Evolutionary conservation across 1,284 basidiomycete genomes (phyloP), one percentile per base, ranked within the genome.

Genomic region (Thecaphora thlaspeos): DNA sequence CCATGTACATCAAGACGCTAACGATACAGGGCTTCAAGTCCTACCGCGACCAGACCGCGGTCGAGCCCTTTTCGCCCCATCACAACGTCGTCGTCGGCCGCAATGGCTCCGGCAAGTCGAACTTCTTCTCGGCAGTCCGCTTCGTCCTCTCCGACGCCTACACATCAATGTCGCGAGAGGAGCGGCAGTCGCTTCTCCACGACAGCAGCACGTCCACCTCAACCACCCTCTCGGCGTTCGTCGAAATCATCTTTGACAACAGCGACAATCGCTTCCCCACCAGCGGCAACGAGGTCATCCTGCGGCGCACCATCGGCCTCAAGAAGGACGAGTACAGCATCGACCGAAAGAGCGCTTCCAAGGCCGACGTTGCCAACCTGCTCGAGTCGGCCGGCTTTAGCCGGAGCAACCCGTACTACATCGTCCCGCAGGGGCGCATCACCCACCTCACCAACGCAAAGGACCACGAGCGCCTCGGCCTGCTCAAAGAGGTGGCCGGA

Each of bases 291-390:
- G 64, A 74, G 41, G 58, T 77, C 53, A 61, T 75, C 23, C 55
- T 77, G 11, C 67, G 75, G 10, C 55, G 75, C 39, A 98, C 95
- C 2, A 97, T 99, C 55, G 95, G 95, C 60, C 80, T 92, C 44
- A 97, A 98, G 82, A 98, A 98, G 81, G 95, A 98, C 76, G 95
- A 98, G 80, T 99, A 97, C 81, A 90, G 89, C 65, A 82, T 98
- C 41, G 95, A 99, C 80, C 88, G 89, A 81, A 97, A 96, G 81
- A 90, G 87, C 61, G 89, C 90, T 0, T 90, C 87, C 79, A 97
- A 96, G 79, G 92, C 91, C 5, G 95, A 99, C 71, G 91, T 99
- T 22, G 90, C 93, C 90, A 75, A 73, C 43, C 68, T 77, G 30
- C 68, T 77, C 47, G 75, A 77, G 48, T 63, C 61, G 2, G 95